Evolutionary conservation across 805 yeast genomes (phyloP).

Genomic region (Ogataea nitratoaversa): DNA sequence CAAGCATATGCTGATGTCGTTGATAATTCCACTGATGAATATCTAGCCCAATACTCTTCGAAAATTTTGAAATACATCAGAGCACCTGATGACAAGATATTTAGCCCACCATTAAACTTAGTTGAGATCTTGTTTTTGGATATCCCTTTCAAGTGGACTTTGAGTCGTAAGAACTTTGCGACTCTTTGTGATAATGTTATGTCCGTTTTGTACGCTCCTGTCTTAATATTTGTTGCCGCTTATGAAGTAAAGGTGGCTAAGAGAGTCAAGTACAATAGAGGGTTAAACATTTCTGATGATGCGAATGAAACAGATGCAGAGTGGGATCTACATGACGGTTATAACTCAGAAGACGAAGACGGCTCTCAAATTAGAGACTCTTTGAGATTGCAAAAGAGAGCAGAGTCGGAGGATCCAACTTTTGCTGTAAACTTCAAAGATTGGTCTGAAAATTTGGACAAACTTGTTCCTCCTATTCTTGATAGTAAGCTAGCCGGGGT

Average conservation of each 20-base stretch:
- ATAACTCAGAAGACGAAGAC: conserved; percentile 34
- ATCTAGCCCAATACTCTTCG: conserved; percentile 77
- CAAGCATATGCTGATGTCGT: conserved; percentile 79
- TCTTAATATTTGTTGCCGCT: conserved; percentile 53
- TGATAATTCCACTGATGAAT: conserved; percentile 80
- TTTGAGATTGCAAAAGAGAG: conserved; percentile 49
- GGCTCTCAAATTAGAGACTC: conserved; percentile 32
- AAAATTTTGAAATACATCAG: conserved; percentile 79
- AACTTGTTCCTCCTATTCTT: conserved; percentile 54
- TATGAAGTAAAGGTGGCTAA: conserved; percentile 66
- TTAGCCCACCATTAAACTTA: conserved; percentile 80
- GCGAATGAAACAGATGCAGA: conserved; percentile 73
- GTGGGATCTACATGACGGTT: conserved; percentile 84
- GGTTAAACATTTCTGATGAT: conserved; percentile 63
- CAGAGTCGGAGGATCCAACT: conserved; percentile 67
- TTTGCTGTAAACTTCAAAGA: conserved; percentile 46
- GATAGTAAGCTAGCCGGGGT: conserved; percentile 52
- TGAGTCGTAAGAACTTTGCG: conserved; percentile 28
- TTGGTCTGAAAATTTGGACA: conserved; percentile 50
- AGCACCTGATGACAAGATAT: conserved; percentile 84
- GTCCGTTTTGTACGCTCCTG: conserved; percentile 66
- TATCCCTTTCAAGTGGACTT: conserved; percentile 37
- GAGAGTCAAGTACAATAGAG: conserved; percentile 67
- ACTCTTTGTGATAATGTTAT: conserved; percentile 51
- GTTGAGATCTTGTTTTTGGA: conserved; percentile 56